These are phyloP conservation scores for Arachnopeziza araneosa DNA, from an alignment of 2,329 filamentous ascomycete species.

Conservation along the genomic window DNA sequence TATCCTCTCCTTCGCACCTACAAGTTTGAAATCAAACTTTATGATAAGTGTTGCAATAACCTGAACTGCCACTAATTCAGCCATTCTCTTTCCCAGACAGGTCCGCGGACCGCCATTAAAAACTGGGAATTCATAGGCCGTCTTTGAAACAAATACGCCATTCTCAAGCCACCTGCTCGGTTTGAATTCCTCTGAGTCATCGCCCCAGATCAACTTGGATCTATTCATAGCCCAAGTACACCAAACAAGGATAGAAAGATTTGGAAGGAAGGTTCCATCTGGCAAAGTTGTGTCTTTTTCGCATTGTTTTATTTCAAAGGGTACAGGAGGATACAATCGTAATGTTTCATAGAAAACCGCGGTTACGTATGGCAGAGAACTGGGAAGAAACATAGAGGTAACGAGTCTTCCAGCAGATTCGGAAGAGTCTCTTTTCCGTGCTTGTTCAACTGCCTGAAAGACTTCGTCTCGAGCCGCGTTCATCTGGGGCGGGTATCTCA, in stretches of 20 bases:
- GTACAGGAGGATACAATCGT: conserved; percentile 58
- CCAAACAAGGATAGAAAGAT: conserved; percentile 52
- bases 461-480: conserved; percentile 41
- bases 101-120: conserved; percentile 59
- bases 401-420: conserved; percentile 1
- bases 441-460: background rate
- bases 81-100: conserved; percentile 61
- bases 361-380: conserved; percentile 48
- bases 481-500: conserved; percentile 41
- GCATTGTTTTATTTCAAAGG: conserved; percentile 60
- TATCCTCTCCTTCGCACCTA: conserved; percentile 40
- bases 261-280: conserved; percentile 54
- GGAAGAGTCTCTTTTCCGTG: background rate
- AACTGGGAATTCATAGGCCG: conserved; percentile 53
- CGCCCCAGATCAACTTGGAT: conserved; percentile 50
- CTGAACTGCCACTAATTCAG: conserved; percentile 53
- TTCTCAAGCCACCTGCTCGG: conserved; percentile 52
- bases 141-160: conserved; percentile 39
- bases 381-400: conserved; percentile 22
- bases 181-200: conserved; percentile 48
- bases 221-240: conserved; percentile 60
- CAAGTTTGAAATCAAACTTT: conserved; percentile 45
- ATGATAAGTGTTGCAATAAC: conserved; percentile 45
- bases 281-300: conserved; percentile 47
- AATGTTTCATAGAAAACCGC: conserved; percentile 58